Base-by-base conservation (phyloP, 2,329 filamentous ascomycete species). In the Aschersonia sp. region DNA sequence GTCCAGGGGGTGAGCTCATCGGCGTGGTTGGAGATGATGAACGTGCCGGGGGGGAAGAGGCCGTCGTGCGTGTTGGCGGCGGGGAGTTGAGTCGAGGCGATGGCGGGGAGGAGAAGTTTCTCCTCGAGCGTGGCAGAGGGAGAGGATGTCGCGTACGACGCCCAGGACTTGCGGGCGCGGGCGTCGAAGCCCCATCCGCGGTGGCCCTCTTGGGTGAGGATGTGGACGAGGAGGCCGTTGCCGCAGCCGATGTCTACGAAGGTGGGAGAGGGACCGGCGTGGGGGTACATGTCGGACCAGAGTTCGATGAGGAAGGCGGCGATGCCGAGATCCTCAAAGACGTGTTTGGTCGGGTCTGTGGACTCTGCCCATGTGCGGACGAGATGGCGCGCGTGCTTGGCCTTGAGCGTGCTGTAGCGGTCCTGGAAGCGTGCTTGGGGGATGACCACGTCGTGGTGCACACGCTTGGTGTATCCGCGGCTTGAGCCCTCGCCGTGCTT, bases 1-100 rank as follows among this genome's bases (percentile, higher is more conserved):
- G 92, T 97, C 92, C 92, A 98, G 0, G 87, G 80, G 0, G 92
- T 98, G 10, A 98, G 75, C 66, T 98, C 89, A 61, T 98, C 92
- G 9, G 91, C 91, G 62, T 98, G 92, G 60, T 98, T 98, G 45
- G 89, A 94, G 53, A 98, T 84, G 57, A 98, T 88, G 64, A 98
- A 98, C 0, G 88, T 94, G 31, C 80, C 79, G 12, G 64, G 61
- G 0, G 78, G 72, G 58, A 97, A 95, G 7, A 72, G 58, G 38
- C 91, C 92, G 52, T 71, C 63, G 56, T 79, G 73, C 43, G 41
- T 3, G 50, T 35, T 1, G 54, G 51, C 9, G 30, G 20, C 12
- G 3, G 9, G 35, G 12, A 5, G 4, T 9, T 10, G 3, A 10
- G 50, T 53, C 41, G 40, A 45, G 50, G 9, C 59, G 5, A 74